These are phyloP conservation scores for Guillardia theta DNA, from an alignment of 78 protist species.

Conservation along the genomic window DNA sequence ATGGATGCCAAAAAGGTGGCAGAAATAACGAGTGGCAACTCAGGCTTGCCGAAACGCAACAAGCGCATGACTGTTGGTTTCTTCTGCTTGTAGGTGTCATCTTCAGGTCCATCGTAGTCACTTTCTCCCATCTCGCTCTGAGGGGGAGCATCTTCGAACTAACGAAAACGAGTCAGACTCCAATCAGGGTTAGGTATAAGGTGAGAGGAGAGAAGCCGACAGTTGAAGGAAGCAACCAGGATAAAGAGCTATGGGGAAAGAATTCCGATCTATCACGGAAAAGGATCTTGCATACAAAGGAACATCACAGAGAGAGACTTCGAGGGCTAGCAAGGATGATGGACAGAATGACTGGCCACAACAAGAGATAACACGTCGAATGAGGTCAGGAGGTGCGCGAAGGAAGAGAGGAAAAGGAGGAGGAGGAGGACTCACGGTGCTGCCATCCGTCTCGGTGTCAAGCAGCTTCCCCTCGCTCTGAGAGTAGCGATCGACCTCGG, in stretches of 20 bases:
- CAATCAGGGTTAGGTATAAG: too few species aligned
- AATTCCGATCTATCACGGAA: too few species aligned
- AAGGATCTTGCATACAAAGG: too few species aligned
- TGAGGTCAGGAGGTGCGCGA: background rate
- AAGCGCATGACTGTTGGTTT: slow-evolving; percentile 19
- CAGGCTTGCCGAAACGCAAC: slow-evolving; percentile 41
- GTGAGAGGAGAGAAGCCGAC: too few species aligned
- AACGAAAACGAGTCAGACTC: too few species aligned
- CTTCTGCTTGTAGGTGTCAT: slow-evolving; percentile 28
- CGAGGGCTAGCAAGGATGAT: too few species aligned
- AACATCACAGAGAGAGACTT: too few species aligned
- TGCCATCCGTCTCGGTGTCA: slow-evolving; percentile 38
- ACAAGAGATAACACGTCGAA: too few species aligned
- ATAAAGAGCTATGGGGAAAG: too few species aligned
- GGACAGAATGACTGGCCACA: too few species aligned
- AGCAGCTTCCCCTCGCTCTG: background rate
- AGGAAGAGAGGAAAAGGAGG: background rate
- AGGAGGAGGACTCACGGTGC: background rate
- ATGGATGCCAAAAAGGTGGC: slow-evolving; percentile 35
- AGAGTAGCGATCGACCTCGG: background rate
- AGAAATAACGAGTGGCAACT: slow-evolving; percentile 24
- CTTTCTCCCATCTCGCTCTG: slow-evolving; percentile 28
- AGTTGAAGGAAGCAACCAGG: too few species aligned
- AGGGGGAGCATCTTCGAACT: background rate
- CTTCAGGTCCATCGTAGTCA: background rate